A percentile compares a stretch with the other conserved stretches of the same genome.
These are phyloP conservation scores for Blastomyces parvus DNA, from an alignment of 2,329 filamentous ascomycete genomes.

Conservation along the genomic window DNA sequence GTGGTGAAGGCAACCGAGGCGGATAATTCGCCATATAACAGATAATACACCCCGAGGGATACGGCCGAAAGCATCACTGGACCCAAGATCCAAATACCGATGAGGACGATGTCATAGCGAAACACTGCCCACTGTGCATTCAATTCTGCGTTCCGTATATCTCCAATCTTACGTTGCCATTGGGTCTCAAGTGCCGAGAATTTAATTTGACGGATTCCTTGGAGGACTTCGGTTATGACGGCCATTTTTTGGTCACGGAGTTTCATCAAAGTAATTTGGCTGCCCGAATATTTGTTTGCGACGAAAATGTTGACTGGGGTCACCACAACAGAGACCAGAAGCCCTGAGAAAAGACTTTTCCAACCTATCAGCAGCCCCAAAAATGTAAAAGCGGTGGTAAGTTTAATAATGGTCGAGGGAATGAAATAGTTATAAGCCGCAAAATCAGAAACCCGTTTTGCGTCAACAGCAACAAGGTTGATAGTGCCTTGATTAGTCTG, in stretches of 20 bases:
- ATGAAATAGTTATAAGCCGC: constrained; percentile 58
- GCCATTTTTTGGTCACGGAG: constrained; percentile 65
- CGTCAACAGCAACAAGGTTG: constrained; percentile 70
- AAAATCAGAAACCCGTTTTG: constrained; percentile 60
- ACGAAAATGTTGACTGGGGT: constrained; percentile 60
- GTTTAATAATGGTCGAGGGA: constrained; percentile 51
- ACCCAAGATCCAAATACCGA: constrained; percentile 62
- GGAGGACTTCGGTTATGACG: constrained; percentile 64
- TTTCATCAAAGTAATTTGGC: constrained; percentile 65
- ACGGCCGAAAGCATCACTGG: constrained; percentile 65
- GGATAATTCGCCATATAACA: constrained; percentile 52
- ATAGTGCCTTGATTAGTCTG: constrained; percentile 62
- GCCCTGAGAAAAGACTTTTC: constrained; percentile 56
- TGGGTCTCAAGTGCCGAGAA: constrained; percentile 66
- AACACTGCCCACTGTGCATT: constrained; percentile 58
- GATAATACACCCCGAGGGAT: constrained; percentile 59
- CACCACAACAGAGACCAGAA: constrained; percentile 54
- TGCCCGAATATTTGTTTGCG: constrained; percentile 53
- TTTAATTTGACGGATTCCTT: constrained; percentile 77
- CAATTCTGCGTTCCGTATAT: constrained; percentile 58
- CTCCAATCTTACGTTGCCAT: constrained; percentile 62
- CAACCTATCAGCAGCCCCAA: constrained; percentile 62
- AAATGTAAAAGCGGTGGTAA: constrained; percentile 57
- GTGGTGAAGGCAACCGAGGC: constrained; percentile 73
- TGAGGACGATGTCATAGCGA: constrained; percentile 51